Evolutionary conservation across 2,329 filamentous ascomycete genomes (phyloP).

Genomic region (Pleurostoma richardsiae): DNA sequence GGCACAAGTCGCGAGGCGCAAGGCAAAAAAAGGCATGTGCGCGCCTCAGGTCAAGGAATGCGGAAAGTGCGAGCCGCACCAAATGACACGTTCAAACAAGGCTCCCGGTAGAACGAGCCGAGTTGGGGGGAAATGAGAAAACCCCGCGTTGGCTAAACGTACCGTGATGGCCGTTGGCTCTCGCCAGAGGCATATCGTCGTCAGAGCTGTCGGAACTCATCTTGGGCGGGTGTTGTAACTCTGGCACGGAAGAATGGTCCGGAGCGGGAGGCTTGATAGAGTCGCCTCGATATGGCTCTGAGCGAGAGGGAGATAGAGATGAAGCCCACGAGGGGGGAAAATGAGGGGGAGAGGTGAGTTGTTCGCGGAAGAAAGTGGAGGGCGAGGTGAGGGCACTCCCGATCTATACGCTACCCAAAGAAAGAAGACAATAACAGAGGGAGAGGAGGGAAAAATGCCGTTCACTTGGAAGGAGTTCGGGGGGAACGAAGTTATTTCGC

Average conservation of each 20-base stretch:
- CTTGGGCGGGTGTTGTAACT: constrained; percentile 12
- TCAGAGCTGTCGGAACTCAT: constrained; percentile 62
- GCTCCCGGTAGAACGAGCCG: constrained; percentile 5
- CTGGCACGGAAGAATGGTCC: no score
- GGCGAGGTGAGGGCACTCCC: neutral
- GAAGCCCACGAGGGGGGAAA: no score
- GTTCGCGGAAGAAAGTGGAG: neutral
- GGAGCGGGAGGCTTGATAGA: no score
- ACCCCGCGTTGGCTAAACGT: constrained; percentile 32
- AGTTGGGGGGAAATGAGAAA: constrained; percentile 1
- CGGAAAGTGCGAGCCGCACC: constrained; percentile 4
- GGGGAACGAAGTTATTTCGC: no score
- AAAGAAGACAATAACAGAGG: neutral
- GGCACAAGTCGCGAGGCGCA: neutral
- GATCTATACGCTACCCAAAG: neutral
- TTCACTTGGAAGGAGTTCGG: no score
- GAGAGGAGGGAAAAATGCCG: constrained; percentile 22
- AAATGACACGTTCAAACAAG: constrained; percentile 16
- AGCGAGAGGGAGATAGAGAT: no score
- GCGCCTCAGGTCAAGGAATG: no score
- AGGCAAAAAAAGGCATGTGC: no score
- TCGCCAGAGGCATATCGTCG: constrained; percentile 76
- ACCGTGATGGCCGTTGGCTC: constrained; percentile 60
- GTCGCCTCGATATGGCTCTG: no score
- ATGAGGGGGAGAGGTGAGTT: neutral